These are phyloP conservation scores for Epichloe glyceriae DNA, from an alignment of 2,329 filamentous ascomycete species.

Conservation along the genomic window DNA sequence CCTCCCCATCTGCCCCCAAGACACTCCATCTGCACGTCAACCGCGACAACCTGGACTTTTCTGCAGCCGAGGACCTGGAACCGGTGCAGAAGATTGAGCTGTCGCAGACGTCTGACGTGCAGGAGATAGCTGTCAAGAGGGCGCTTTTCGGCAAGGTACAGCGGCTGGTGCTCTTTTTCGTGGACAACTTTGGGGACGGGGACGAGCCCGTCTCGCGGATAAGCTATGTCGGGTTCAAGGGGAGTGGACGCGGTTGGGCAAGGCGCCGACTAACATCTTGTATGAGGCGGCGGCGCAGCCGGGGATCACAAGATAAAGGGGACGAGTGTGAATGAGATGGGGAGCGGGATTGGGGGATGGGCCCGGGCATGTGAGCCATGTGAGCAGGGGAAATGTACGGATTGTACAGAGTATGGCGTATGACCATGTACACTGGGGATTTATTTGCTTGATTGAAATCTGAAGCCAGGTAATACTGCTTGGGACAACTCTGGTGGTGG, in stretches of 20 bases:
- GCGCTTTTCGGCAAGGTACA: slow-evolving; percentile 80
- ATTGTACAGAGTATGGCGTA: too few relatives aligned
- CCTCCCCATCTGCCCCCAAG: slow-evolving; percentile 56
- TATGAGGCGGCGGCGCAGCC: slow-evolving; percentile 95
- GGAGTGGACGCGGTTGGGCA: slow-evolving; percentile 76
- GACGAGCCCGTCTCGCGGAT: slow-evolving; percentile 71
- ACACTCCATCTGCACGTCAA: slow-evolving; percentile 85
- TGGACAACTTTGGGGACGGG: slow-evolving; percentile 74
- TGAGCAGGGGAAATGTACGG: slow-evolving; percentile 6
- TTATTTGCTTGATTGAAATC: too few relatives aligned
- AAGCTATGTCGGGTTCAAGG: slow-evolving; percentile 82
- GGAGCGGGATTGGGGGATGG: slow-evolving; percentile 36
- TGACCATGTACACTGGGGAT: too few relatives aligned
- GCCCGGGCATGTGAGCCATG: slow-evolving; percentile 19
- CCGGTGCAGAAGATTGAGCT: slow-evolving; percentile 69
- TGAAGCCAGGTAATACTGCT: not conserved
- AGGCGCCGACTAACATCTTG: slow-evolving; percentile 61
- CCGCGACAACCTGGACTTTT: slow-evolving; percentile 76
- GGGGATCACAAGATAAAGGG: slow-evolving; percentile 64
- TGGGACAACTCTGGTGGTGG: not conserved
- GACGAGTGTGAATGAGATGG: slow-evolving; percentile 39
- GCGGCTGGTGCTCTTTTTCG: slow-evolving; percentile 72
- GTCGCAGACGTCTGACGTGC: slow-evolving; percentile 65
- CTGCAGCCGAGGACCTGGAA: slow-evolving; percentile 51
- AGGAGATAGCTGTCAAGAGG: slow-evolving; percentile 80